Evolutionary conservation across 116 monocot species (phyloP).

Genomic region (Iris pallida): DNA sequence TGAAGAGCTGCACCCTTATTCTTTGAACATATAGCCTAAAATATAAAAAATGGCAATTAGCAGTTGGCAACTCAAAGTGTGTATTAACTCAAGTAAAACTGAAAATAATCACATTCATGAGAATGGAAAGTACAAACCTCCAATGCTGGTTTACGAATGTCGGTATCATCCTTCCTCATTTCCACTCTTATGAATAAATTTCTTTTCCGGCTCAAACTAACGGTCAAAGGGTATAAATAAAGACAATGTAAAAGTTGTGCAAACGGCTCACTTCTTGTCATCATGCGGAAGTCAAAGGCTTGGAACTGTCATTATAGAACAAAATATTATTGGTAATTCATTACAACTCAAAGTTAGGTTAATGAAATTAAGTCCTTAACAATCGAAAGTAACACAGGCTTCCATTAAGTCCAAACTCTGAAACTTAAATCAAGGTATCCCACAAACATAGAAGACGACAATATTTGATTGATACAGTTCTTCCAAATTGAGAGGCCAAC

Average conservation of each 20-base stretch:
- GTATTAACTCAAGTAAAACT: neutral
- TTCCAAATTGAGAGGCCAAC: no score
- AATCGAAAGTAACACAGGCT: no score
- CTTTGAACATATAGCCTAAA: slow-evolving; percentile 69
- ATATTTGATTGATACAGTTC: no score
- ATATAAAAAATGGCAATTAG: neutral
- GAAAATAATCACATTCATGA: neutral
- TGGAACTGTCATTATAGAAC: slow-evolving; percentile 59
- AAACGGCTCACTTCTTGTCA: slow-evolving; percentile 91
- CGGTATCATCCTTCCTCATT: slow-evolving; percentile 85
- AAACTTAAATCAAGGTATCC: no score
- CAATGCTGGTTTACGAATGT: slow-evolving; percentile 67
- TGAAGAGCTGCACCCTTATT: slow-evolving; percentile 56
- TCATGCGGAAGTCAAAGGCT: slow-evolving; percentile 87
- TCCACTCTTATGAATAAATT: slow-evolving; percentile 91
- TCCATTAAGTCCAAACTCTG: no score
- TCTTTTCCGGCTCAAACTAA: slow-evolving; percentile 93
- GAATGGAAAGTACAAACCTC: slow-evolving; percentile 46
- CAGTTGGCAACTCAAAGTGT: neutral
- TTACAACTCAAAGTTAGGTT: neutral
- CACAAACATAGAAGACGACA: no score
- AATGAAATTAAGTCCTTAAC: slow-evolving; percentile 3
- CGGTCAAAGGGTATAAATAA: slow-evolving; percentile 80
- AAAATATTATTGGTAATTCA: neutral
- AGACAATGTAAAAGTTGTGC: slow-evolving; percentile 87